phyloP scores from a whole-genome alignment of 2,329 filamentous ascomycete species.

The Biscogniauxia mediterranea region DNA sequence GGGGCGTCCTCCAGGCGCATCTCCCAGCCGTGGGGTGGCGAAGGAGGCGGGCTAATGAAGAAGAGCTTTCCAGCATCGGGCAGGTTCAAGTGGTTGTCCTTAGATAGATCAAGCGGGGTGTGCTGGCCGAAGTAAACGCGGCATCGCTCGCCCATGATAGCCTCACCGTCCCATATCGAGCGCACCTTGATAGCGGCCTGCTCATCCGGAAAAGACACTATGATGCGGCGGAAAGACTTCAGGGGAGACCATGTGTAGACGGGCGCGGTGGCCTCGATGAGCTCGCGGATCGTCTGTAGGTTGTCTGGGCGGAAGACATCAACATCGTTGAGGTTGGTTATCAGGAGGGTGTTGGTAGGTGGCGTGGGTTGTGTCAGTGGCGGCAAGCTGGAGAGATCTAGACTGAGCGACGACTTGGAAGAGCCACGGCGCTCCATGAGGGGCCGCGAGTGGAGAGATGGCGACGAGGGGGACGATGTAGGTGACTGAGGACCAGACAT shows the following conservation, averaged over 20 bases:
- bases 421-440: conserved; percentile 38
- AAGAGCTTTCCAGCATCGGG: conserved; percentile 70
- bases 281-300: conserved; percentile 68
- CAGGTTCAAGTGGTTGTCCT: conserved; percentile 60
- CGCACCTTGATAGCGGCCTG: conserved; percentile 70
- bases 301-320: conserved; percentile 75
- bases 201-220: conserved; percentile 72
- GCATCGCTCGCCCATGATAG: conserved; percentile 66
- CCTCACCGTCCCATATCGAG: conserved; percentile 70
- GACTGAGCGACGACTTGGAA: conserved; percentile 55
- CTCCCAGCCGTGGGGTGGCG: conserved; percentile 68
- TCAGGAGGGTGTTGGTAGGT: conserved; percentile 79
- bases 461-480: conserved; percentile 25
- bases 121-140: conserved; percentile 67
- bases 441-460: conserved; percentile 32
- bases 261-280: conserved; percentile 66
- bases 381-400: conserved; percentile 73
- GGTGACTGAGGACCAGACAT: conserved; percentile 30
- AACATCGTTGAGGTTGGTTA: conserved; percentile 73
- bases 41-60: conserved; percentile 70
- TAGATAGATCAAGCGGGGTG: conserved; percentile 51
- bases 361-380: conserved; percentile 68
- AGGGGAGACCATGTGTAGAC: conserved; percentile 78
- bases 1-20: conserved; percentile 66
- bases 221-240: conserved; percentile 78